These are phyloP conservation scores for Bassia scoparia DNA, from an alignment of 148 eudicot species.

Conservation along the genomic window DNA sequence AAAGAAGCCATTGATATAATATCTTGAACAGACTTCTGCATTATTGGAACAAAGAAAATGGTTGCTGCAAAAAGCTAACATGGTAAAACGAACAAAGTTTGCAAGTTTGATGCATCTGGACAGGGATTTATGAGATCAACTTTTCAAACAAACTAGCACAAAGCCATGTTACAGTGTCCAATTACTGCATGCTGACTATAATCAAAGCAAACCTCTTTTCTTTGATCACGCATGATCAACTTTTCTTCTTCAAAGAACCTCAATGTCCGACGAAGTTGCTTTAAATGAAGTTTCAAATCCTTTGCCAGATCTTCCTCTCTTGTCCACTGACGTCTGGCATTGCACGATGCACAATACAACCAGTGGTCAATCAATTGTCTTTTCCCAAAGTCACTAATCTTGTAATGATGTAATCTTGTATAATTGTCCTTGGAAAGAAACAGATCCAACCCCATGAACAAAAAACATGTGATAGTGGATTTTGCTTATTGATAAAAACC, in stretches of 20 bases:
- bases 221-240: slow-evolving; percentile 79
- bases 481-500: not conserved
- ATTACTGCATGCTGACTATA: not conserved
- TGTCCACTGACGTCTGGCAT: slow-evolving; percentile 82
- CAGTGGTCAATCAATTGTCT: not conserved
- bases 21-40: not conserved
- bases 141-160: not conserved
- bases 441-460: not conserved
- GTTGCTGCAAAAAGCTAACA: too few relatives aligned
- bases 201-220: slow-evolving; percentile 69
- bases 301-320: slow-evolving; percentile 95
- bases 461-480: not conserved
- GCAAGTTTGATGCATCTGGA: not conserved
- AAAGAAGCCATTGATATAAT: not conserved
- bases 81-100: too few relatives aligned
- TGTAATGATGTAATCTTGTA: not conserved
- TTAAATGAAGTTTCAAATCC: slow-evolving; percentile 85
- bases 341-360: slow-evolving; percentile 7
- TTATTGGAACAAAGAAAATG: too few relatives aligned
- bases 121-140: not conserved
- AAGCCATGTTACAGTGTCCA: slow-evolving; percentile 3
- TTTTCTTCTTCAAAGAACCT: slow-evolving; percentile 96
- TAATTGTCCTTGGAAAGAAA: not conserved
- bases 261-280: slow-evolving; percentile 91
- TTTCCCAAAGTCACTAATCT: not conserved